These are phyloP conservation scores for Microglena sp. DNA, from an alignment of 139 green algal species.

Conservation along the genomic window DNA sequence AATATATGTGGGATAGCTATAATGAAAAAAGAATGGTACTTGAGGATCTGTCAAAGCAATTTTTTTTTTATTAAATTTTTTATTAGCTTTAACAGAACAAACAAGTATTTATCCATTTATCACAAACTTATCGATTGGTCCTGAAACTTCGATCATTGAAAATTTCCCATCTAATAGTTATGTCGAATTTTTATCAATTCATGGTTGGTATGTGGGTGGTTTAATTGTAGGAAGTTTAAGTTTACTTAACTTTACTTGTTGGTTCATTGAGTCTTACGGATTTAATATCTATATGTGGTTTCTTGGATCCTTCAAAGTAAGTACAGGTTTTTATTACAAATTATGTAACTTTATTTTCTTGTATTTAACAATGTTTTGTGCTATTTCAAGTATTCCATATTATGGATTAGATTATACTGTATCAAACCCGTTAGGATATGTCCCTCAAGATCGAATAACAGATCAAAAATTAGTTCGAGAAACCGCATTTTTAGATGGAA, in stretches of 20 bases:
- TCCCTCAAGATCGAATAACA: slow-evolving; percentile 11
- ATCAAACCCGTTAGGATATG: slow-evolving; percentile 4
- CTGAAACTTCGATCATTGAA: no score
- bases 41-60: slow-evolving; percentile 12
- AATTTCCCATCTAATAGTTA: no score
- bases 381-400: slow-evolving; percentile 13
- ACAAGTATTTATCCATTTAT: slow-evolving; percentile 19
- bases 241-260: slow-evolving; percentile 14
- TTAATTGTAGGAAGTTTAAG: no score
- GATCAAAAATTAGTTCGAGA: slow-evolving; percentile 11
- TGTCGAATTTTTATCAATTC: slow-evolving; percentile 11
- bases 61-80: slow-evolving; percentile 19
- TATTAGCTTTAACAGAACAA: slow-evolving; percentile 17
- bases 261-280: slow-evolving; percentile 5
- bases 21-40: slow-evolving; percentile 4
- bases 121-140: no score
- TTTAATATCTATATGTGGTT: slow-evolving; percentile 18
- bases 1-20: slow-evolving; percentile 13
- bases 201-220: no score
- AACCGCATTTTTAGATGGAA: no score
- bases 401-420: slow-evolving; percentile 11
- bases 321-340: no score
- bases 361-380: slow-evolving; percentile 9
- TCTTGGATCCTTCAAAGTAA: no score
- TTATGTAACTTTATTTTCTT: slow-evolving; percentile 17